A percentile compares a stretch with the other conserved stretches of the same genome.
Evolutionary conservation across 306 rosid genomes (phyloP).

Genomic region (Arachis hypogaea): DNA sequence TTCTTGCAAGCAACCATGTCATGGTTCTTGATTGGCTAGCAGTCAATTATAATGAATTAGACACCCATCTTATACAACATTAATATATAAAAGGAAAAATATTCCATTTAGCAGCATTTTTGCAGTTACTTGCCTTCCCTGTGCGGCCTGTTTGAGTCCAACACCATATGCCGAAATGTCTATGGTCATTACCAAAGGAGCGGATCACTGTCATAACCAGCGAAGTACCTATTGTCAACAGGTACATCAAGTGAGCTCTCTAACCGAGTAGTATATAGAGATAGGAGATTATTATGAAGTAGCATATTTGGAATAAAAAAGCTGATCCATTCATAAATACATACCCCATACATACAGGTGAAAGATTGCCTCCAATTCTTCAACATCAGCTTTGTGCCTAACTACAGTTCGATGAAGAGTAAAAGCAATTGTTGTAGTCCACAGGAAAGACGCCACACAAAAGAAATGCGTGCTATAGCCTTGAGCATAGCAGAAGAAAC

Average conservation of each 20-base stretch:
- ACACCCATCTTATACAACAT: neutral
- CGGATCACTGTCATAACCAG: constrained; percentile 85
- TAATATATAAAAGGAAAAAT: no score
- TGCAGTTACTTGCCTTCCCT: constrained; percentile 76
- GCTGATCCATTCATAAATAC: constrained; percentile 39
- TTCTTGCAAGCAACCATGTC: constrained; percentile 5
- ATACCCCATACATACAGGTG: constrained; percentile 99
- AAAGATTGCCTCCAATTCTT: constrained; percentile 93
- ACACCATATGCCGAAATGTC: constrained; percentile 82
- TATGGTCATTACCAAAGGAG: constrained; percentile 88
- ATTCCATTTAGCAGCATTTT: neutral
- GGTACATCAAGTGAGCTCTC: constrained; percentile 35
- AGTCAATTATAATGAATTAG: constrained; percentile 15
- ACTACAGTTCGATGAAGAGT: constrained; percentile 99
- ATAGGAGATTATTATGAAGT: constrained; percentile 31
- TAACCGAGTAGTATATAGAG: constrained; percentile 12
- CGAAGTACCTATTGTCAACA: constrained; percentile 69
- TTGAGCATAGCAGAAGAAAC: constrained; percentile 86
- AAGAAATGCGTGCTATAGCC: constrained; percentile 94
- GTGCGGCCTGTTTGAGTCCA: constrained; percentile 78
- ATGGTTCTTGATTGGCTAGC: neutral
- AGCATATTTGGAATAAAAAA: constrained; percentile 11
- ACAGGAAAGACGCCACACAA: constrained; percentile 94
- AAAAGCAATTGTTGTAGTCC: constrained; percentile 98
- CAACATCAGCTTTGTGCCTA: constrained; percentile 92